Evolutionary conservation across 2,329 filamentous ascomycete genomes (phyloP).

Genomic region (Pezicula carpinea): DNA sequence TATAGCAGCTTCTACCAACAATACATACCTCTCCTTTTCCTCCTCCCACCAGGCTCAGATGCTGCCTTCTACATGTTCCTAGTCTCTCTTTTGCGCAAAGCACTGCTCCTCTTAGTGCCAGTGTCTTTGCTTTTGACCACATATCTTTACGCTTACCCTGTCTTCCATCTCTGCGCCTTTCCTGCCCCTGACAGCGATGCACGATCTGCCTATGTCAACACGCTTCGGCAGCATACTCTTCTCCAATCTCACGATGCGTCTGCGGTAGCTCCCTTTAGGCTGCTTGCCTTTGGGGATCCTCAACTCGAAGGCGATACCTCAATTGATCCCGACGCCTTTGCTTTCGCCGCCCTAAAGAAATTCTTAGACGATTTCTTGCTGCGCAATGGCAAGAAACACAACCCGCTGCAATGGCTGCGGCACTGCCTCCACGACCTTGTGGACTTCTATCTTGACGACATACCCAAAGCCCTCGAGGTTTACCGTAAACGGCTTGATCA

Average conservation of each 20-base stretch:
- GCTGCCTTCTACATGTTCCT: constrained; percentile 27
- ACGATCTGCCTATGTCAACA: constrained; percentile 21
- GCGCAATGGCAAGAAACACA: constrained; percentile 36
- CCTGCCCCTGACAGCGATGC: constrained; percentile 39
- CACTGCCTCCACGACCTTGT: constrained; percentile 53
- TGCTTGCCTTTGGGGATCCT: constrained; percentile 85
- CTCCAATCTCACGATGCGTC: constrained; percentile 20
- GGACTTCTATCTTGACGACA: constrained; percentile 62
- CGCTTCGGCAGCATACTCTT: constrained; percentile 17
- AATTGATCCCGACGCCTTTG: constrained; percentile 51
- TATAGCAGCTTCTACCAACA: too few species aligned
- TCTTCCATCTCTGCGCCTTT: constrained; percentile 77
- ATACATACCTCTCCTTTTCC: too few species aligned
- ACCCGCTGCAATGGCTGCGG: constrained; percentile 47
- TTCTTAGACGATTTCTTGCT: constrained; percentile 22
- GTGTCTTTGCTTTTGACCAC: constrained; percentile 64
- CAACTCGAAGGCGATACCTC: constrained; percentile 91
- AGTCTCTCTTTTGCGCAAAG: constrained; percentile 26
- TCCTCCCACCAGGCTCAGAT: not conserved
- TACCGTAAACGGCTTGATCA: constrained; percentile 80
- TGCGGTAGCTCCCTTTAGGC: constrained; percentile 67
- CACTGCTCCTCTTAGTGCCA: constrained; percentile 49
- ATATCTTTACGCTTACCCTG: constrained; percentile 85
- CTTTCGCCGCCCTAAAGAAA: constrained; percentile 48
- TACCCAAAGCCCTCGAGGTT: constrained; percentile 61